Evolutionary conservation across 495 filamentous ascomycete species (phyloP).

Genomic region (Parmelia sp.): DNA sequence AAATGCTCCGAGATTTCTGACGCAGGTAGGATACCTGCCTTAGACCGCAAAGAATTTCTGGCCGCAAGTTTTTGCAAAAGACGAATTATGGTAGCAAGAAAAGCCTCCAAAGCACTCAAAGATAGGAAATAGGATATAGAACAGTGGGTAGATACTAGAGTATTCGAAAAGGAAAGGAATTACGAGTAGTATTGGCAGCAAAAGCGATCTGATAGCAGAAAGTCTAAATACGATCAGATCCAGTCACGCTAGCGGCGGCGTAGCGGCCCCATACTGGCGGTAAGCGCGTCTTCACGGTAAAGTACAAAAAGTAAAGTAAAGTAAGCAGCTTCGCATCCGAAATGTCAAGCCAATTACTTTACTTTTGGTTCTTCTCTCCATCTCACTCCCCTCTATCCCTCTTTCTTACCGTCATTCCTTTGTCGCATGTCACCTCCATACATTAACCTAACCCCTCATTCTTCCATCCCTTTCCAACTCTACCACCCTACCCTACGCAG

Average conservation of each 20-base stretch:
- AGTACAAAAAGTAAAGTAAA: not conserved
- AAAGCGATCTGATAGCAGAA: not conserved
- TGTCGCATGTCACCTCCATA: not conserved
- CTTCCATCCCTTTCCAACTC: not conserved
- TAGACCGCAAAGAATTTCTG: not conserved
- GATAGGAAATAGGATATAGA: not conserved
- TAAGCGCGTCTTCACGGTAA: conserved; percentile 2
- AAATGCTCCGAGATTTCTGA: not conserved
- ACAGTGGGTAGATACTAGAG: no score
- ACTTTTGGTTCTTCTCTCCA: no score
- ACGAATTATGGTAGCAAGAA: not conserved
- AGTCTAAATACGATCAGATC: conserved; percentile 6
- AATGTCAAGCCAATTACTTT: not conserved
- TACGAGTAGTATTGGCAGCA: not conserved
- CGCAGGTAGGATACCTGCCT: not conserved
- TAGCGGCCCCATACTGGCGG: not conserved
- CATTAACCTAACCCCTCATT: conserved; percentile 23
- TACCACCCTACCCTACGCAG: conserved; percentile 16
- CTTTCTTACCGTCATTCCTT: conserved; percentile 23
- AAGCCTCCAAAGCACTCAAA: not conserved
- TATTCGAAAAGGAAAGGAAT: not conserved
- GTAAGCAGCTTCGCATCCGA: not conserved
- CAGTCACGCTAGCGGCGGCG: not conserved
- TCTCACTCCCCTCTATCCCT: no score
- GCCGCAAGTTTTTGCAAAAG: no score